Percentiles rank a stretch among this genome's conserved stretches.
These are phyloP conservation scores for Sugiyamaella grinbergsii DNA, from an alignment of 1,139 yeast species.

Conservation along the genomic window DNA sequence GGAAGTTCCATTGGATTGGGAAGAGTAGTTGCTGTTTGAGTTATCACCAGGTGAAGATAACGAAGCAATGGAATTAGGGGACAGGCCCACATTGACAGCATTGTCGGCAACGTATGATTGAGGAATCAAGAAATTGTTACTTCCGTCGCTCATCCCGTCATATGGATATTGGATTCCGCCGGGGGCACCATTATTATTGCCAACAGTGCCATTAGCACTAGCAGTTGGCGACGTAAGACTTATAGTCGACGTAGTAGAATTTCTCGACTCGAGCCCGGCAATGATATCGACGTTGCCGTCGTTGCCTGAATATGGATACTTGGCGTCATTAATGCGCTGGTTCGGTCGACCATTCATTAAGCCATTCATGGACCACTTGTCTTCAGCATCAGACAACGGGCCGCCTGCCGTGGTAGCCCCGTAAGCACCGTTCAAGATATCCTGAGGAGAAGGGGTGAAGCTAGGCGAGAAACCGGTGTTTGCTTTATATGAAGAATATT, in stretches of 20 bases:
- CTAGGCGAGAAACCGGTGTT: conserved; percentile 11
- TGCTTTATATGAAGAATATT: conserved; percentile 8
- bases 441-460: conserved; percentile 32
- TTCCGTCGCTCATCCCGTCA: conserved; percentile 1
- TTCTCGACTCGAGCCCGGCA: not conserved
- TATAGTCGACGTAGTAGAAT: conserved; percentile 9
- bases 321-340: not conserved
- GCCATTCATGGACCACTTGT: conserved; percentile 13
- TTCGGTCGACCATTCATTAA: not conserved
- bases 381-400: conserved; percentile 7
- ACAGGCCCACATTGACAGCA: conserved; percentile 3
- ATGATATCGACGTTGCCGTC: conserved; percentile 4
- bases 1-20: conserved; percentile 10
- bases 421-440: conserved; percentile 27
- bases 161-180: conserved; percentile 4
- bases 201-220: conserved; percentile 4
- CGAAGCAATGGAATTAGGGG: conserved; percentile 17
- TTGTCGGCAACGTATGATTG: conserved; percentile 8
- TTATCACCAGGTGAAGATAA: conserved; percentile 12
- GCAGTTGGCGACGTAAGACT: conserved; percentile 17
- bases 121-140: conserved; percentile 5
- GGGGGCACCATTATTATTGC: not conserved
- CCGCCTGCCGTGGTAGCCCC: conserved; percentile 1
- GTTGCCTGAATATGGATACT: conserved; percentile 1
- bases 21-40: conserved; percentile 13